Percentiles rank a stretch among this genome's conserved stretches.
Conservation (phyloP, 495 filamentous ascomycete species). For the Neurospora sp. region DNA sequence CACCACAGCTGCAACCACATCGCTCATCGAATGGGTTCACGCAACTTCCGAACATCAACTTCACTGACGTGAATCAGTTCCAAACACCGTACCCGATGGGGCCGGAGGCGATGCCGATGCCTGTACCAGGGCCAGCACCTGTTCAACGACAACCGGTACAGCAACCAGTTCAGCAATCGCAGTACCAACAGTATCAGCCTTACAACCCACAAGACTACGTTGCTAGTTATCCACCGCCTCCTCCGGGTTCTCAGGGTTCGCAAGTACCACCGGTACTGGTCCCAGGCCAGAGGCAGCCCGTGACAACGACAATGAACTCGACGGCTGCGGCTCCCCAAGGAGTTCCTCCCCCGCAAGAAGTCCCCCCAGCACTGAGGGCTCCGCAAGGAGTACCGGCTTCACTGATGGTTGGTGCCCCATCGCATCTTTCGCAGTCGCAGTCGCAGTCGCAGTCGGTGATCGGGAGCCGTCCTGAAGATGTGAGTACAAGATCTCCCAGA, state of each 20-base stretch:
- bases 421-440: neutral
- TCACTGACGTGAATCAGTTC: slow-evolving; percentile 22
- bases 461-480: slow-evolving; percentile 22
- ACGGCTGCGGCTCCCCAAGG: neutral
- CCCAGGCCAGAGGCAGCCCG: too few relatives aligned
- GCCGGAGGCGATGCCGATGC: neutral
- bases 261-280: neutral
- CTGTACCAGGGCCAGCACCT: neutral
- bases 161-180: neutral
- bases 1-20: neutral
- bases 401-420: neutral
- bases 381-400: slow-evolving; percentile 17
- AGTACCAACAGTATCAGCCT: neutral
- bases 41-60: slow-evolving; percentile 28
- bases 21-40: slow-evolving; percentile 22
- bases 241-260: slow-evolving; percentile 18
- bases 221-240: slow-evolving; percentile 22
- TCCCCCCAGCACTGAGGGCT: slow-evolving; percentile 16
- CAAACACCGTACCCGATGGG: neutral
- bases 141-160: neutral
- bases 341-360: slow-evolving; percentile 12
- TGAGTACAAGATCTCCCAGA: slow-evolving; percentile 27
- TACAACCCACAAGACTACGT: slow-evolving; percentile 29
- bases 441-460: neutral
- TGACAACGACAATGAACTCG: too few relatives aligned